phyloP scores from a whole-genome alignment of 768 basidiomycete genomes.

The Strobilomyces echinocephalus region DNA sequence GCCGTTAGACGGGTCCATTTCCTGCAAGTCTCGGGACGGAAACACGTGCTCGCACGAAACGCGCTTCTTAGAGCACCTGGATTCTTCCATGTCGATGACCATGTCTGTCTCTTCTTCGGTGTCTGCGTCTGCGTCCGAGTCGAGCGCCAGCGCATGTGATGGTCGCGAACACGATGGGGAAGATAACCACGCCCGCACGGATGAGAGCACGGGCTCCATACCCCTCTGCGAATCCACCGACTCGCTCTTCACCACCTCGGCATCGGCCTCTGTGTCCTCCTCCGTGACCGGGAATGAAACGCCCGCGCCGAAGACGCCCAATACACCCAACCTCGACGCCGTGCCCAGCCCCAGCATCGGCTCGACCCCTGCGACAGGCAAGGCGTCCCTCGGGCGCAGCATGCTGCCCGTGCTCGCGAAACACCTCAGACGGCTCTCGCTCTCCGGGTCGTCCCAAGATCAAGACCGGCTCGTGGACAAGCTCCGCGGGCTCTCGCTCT shows the following conservation, averaged over 20 bases:
- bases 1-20: constrained; percentile 3
- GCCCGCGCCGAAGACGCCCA: constrained; percentile 24
- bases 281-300: constrained; percentile 21
- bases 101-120: constrained; percentile 9
- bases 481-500: constrained; percentile 20
- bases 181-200: background rate
- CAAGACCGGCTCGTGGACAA: constrained; percentile 23
- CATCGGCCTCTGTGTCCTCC: constrained; percentile 12
- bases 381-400: constrained; percentile 18
- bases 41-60: constrained; percentile 3
- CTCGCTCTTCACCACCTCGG: constrained; percentile 27
- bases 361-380: constrained; percentile 2
- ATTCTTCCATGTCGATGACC: constrained; percentile 11
- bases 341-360: background rate
- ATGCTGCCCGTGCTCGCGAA: constrained; percentile 29
- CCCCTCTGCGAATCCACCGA: constrained; percentile 25
- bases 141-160: background rate
- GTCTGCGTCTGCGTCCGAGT: constrained; percentile 12
- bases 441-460: constrained; percentile 16
- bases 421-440: constrained; percentile 23
- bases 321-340: constrained; percentile 17
- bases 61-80: constrained; percentile 24
- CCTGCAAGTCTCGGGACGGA: background rate
- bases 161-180: background rate
- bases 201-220: constrained; percentile 6